These are phyloP conservation scores for Candida piceae DNA, from an alignment of 805 yeast genomes.

Conservation along the genomic window DNA sequence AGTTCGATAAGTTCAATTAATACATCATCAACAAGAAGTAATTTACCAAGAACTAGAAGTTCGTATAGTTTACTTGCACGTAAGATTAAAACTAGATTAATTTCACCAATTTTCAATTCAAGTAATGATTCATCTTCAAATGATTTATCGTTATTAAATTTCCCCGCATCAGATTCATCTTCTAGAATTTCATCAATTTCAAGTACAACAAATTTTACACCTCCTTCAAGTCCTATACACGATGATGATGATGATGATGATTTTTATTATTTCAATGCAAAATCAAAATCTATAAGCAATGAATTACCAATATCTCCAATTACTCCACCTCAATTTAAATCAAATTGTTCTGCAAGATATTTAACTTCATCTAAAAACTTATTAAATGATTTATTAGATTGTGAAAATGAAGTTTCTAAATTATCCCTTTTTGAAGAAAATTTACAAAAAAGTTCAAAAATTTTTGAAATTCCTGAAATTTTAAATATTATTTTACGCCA, in stretches of 20 bases:
- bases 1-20: constrained; percentile 12
- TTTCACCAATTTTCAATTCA: constrained; percentile 21
- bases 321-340: constrained; percentile 2
- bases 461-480: constrained; percentile 76
- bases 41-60: constrained; percentile 12
- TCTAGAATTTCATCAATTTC: constrained; percentile 1
- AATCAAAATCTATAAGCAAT: too few relatives aligned
- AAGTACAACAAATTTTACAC: constrained; percentile 6
- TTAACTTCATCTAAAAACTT: constrained; percentile 2
- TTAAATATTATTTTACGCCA: constrained; percentile 52
- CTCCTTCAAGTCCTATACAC: too few relatives aligned
- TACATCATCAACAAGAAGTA: constrained; percentile 11
- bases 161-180: neutral
- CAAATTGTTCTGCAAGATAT: neutral
- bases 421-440: constrained; percentile 2
- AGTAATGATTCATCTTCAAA: constrained; percentile 5
- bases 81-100: constrained; percentile 12
- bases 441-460: constrained; percentile 22
- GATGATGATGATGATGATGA: too few relatives aligned
- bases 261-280: too few relatives aligned
- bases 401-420: constrained; percentile 14
- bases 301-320: constrained; percentile 9
- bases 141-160: neutral
- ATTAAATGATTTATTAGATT: constrained; percentile 12
- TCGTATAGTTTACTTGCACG: constrained; percentile 9